These are phyloP conservation scores for Cordyceps farinosa DNA, from an alignment of 2,329 filamentous ascomycete genomes.

Conservation along the genomic window DNA sequence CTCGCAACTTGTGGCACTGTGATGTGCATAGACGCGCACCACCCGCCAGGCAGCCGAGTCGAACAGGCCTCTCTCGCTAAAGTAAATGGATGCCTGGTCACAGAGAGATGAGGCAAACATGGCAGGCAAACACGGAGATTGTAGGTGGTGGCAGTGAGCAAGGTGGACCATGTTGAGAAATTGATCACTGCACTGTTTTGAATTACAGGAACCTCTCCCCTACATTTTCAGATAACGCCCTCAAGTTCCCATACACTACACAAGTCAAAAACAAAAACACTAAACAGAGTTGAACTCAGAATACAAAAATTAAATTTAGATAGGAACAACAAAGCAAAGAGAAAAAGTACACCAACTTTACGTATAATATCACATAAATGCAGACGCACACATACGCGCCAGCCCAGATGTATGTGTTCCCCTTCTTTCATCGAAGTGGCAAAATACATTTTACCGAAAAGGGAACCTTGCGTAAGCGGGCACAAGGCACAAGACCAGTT, in stretches of 20 bases:
- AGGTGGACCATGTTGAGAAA: background rate
- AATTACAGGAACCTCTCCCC: background rate
- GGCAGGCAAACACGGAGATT: background rate
- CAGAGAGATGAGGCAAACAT: background rate
- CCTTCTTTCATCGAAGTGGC: background rate
- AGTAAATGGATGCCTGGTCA: background rate
- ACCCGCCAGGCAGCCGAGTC: background rate
- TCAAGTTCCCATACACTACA: background rate
- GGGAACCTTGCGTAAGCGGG: background rate
- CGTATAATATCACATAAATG: background rate
- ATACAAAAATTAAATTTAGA: background rate
- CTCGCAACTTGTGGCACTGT: background rate
- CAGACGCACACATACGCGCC: background rate
- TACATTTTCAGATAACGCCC: too few species aligned
- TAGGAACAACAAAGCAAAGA: background rate
- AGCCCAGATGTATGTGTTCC: background rate
- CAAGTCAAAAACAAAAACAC: background rate
- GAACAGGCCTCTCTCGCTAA: background rate
- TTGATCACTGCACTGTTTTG: background rate
- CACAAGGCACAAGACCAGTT: background rate
- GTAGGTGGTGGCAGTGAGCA: background rate
- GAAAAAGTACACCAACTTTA: too few species aligned
- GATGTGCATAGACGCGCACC: background rate
- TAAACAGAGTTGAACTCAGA: background rate
- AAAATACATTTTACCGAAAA: background rate